Base-by-base conservation (phyloP, 768 basidiomycete species). In the Strobilomyces dryophilus region DNA sequence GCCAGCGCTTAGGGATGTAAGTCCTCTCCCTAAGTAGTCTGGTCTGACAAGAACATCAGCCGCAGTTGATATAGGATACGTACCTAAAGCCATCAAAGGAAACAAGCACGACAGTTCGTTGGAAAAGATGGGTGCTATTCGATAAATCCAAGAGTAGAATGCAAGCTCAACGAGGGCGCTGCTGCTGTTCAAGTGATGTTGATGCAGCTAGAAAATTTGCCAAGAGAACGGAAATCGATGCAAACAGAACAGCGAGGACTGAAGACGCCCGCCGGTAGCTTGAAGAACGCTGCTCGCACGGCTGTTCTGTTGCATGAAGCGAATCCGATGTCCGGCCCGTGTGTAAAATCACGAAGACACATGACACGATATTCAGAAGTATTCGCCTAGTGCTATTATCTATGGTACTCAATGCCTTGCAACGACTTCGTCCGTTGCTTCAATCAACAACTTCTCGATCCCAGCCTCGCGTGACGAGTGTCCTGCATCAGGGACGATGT, bases 61-160 rank as follows among this genome's bases (percentile, higher is more conserved):
- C 15, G 6, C 3, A 14, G 21, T 9, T 31, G 26, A 3, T 18
- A 7, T 29, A 29, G 29, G 37, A 48, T 6, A 43, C 50, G 11
- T 32, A 58, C 58, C 64, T 52, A 12, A 93, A 67, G 4, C 92
- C 92, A 65, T 93, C 92, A 31, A 94, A 85, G 31, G 90, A 92
- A 2, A 94, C 82, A 40, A 94, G 77, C n/a, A 94, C 67, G 1
- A 91, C 87, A 0, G 89, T 92, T 57, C 80, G 77, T 69, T 77
- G 83, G 70, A 84, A 92, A 45, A 80, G 74, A 58, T 91, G 85
- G 1, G 92, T 91, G 21, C 91, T 89, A 62, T 92, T 93, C n/a
- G 82, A 87, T 44, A 58, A 45, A 34, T 41, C 5, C 14, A n/a
- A 37, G 11, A 3, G 48, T 34, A 32, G 34, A 29, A 36, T 1